These are phyloP conservation scores for Xylaria grammica DNA, from an alignment of 495 filamentous ascomycete genomes.

Conservation along the genomic window DNA sequence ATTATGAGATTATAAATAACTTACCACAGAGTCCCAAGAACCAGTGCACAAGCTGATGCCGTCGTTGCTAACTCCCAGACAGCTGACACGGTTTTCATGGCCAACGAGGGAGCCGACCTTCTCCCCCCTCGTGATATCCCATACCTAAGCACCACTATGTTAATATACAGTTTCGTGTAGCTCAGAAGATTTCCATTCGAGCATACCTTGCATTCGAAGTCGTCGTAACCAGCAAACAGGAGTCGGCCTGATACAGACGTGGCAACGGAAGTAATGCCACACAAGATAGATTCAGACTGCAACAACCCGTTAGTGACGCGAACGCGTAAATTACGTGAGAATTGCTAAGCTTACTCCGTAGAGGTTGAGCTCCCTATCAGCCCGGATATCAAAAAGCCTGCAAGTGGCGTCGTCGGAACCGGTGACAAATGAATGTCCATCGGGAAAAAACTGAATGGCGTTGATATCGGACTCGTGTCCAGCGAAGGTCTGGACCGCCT, in stretches of 20 bases:
- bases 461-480: conserved; percentile 99
- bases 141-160: conserved; percentile 65
- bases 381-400: conserved; percentile 96
- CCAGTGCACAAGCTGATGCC: conserved; percentile 99
- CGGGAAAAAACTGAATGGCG: conserved; percentile 98
- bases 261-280: conserved; percentile 97
- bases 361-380: conserved; percentile 92
- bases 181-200: not conserved
- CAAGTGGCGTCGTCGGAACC: conserved; percentile 98
- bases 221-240: conserved; percentile 96
- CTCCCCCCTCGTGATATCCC: conserved; percentile 96
- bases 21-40: conserved; percentile 98
- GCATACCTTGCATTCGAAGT: conserved; percentile 98
- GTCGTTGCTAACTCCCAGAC: conserved; percentile 96
- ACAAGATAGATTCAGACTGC: conserved; percentile 95
- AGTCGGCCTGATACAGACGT: conserved; percentile 96
- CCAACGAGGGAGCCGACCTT: conserved; percentile 95
- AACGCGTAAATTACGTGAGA: conserved; percentile 9
- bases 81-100: conserved; percentile 98
- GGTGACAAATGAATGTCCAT: conserved; percentile 97
- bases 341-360: conserved; percentile 76
- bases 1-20: conserved; percentile 39
- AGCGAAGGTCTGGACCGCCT: conserved; percentile 97
- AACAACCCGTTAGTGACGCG: conserved; percentile 27
- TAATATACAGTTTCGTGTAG: conserved; percentile 6